These are phyloP conservation scores for Biscogniauxia sp. DNA, from an alignment of 2,329 filamentous ascomycete species.

Conservation along the genomic window DNA sequence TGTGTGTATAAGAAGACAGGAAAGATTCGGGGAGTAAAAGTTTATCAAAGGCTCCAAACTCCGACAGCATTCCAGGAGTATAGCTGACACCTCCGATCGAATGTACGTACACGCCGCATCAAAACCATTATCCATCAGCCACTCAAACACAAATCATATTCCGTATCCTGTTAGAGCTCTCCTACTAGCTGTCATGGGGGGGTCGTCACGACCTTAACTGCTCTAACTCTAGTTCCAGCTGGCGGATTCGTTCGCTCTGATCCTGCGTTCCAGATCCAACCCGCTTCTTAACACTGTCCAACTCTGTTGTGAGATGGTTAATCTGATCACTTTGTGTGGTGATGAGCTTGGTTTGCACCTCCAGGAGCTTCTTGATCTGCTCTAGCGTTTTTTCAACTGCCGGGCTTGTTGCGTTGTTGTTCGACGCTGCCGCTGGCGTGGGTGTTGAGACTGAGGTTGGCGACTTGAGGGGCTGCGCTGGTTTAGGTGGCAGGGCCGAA, in stretches of 20 bases:
- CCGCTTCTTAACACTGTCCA: conserved; percentile 78
- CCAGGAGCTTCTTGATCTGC: conserved; percentile 75
- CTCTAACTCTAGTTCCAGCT: conserved; percentile 66
- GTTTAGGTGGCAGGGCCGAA: conserved; percentile 42
- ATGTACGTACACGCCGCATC: conserved; percentile 26
- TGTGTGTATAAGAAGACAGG: neutral
- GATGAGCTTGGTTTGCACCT: conserved; percentile 75
- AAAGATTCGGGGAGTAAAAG: neutral
- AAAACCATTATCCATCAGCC: conserved; percentile 26
- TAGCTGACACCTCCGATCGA: conserved; percentile 14
- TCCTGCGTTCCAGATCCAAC: conserved; percentile 59
- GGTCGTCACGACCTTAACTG: conserved; percentile 53
- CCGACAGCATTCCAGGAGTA: conserved; percentile 15
- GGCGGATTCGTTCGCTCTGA: conserved; percentile 66
- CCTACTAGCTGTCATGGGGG: conserved; percentile 5
- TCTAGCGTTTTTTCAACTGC: conserved; percentile 65
- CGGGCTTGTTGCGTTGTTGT: conserved; percentile 38
- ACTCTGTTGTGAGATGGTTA: conserved; percentile 64
- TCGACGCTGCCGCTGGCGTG: conserved; percentile 37
- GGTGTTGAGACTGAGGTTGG: conserved; percentile 38
- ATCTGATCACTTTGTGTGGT: conserved; percentile 76
- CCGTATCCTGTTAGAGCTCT: conserved; percentile 15
- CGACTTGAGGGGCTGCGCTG: conserved; percentile 43
- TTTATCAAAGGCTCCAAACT: conserved; percentile 14
- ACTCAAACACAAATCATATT: conserved; percentile 6